Conservation (phyloP, 2,329 filamentous ascomycete genomes). For the Paraphoma chrysanthemicola region DNA sequence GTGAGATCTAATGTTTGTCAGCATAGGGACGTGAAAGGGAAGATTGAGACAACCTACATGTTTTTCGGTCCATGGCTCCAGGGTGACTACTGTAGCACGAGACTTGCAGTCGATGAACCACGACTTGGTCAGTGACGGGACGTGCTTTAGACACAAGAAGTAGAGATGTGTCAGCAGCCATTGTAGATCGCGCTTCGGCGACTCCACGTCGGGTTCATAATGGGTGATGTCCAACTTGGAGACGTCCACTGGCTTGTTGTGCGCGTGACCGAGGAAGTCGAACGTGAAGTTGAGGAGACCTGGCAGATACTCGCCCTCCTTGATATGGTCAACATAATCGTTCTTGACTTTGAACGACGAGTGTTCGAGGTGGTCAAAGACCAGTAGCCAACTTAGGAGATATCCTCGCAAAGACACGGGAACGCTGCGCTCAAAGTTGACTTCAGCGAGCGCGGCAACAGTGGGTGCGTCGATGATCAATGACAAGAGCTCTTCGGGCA, state of each 20-base stretch:
- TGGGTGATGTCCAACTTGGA: slow-evolving; percentile 74
- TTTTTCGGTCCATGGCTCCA: slow-evolving; percentile 86
- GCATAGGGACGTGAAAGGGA: background rate
- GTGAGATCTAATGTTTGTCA: slow-evolving; percentile 64
- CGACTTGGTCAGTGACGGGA: slow-evolving; percentile 77
- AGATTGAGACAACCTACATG: slow-evolving; percentile 51
- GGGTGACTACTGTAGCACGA: slow-evolving; percentile 76
- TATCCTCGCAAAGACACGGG: slow-evolving; percentile 78
- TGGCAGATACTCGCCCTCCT: slow-evolving; percentile 71
- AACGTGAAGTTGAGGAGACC: slow-evolving; percentile 81
- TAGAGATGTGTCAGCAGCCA: slow-evolving; percentile 87
- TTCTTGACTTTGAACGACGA: slow-evolving; percentile 83
- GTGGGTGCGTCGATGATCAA: slow-evolving; percentile 81
- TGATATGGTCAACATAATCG: slow-evolving; percentile 81
- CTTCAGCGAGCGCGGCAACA: slow-evolving; percentile 70
- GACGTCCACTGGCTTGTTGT: slow-evolving; percentile 72
- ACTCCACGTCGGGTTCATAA: slow-evolving; percentile 66
- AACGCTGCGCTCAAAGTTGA: slow-evolving; percentile 69
- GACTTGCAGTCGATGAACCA: slow-evolving; percentile 88
- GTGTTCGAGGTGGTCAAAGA: slow-evolving; percentile 83
- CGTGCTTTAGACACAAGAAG: slow-evolving; percentile 78
- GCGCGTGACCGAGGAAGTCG: slow-evolving; percentile 81
- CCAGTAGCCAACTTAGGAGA: slow-evolving; percentile 84
- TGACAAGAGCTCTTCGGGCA: slow-evolving; percentile 86
- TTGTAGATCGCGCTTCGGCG: slow-evolving; percentile 75